Conservation (phyloP, 2,329 filamentous ascomycete genomes). For the Botryosphaeria dothidea region DNA sequence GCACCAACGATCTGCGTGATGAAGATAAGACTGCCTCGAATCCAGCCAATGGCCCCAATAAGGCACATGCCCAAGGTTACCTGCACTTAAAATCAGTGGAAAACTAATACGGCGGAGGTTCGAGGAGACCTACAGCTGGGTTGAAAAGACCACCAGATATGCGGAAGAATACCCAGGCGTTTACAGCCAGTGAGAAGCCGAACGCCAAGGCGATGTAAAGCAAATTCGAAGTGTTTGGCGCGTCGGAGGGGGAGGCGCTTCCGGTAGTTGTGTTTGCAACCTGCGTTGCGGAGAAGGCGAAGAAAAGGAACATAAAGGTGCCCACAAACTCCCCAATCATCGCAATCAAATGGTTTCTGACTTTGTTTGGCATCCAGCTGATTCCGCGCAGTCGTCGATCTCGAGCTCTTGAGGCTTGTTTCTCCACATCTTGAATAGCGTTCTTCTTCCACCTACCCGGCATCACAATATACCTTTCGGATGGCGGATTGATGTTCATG, state of each 20-base stretch:
- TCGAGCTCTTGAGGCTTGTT: slow-evolving; percentile 28
- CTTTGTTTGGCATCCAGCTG: slow-evolving; percentile 46
- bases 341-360: slow-evolving; percentile 46
- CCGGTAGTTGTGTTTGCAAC: slow-evolving; percentile 42
- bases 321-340: slow-evolving; percentile 47
- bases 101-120: slow-evolving; percentile 30
- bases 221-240: slow-evolving; percentile 37
- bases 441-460: slow-evolving; percentile 40
- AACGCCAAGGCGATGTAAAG: slow-evolving; percentile 41
- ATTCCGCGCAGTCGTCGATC: slow-evolving; percentile 41
- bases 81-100: slow-evolving; percentile 21
- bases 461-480: slow-evolving; percentile 37
- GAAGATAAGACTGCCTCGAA: slow-evolving; percentile 35
- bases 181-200: slow-evolving; percentile 42
- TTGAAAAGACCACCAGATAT: slow-evolving; percentile 43
- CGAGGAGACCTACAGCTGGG: slow-evolving; percentile 36
- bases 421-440: too few relatives aligned
- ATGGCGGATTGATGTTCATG: slow-evolving; percentile 42
- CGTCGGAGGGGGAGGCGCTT: slow-evolving; percentile 13
- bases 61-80: slow-evolving; percentile 40
- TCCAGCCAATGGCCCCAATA: slow-evolving; percentile 29
- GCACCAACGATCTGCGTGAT: slow-evolving; percentile 31
- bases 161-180: slow-evolving; percentile 43
- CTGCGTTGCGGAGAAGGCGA: slow-evolving; percentile 42
- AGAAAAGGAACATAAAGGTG: slow-evolving; percentile 44